Conservation (phyloP, 352 stramenopile genomes). For the Phytophthora melonis region DNA sequence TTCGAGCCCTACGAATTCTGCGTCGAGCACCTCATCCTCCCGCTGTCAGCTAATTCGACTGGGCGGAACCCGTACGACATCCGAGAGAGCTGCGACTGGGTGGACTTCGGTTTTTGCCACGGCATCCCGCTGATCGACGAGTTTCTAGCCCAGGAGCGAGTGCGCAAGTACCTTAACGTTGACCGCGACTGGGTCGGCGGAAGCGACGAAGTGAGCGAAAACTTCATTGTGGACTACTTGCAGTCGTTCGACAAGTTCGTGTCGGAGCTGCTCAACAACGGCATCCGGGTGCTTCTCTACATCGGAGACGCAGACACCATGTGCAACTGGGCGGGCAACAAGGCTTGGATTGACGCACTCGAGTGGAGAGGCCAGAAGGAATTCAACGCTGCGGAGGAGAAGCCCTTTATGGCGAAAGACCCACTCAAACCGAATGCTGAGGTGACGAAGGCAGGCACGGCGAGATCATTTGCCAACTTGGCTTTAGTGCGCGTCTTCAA, state of each 20-base stretch:
- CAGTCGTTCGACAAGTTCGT: constrained; percentile 72
- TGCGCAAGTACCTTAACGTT: constrained; percentile 38
- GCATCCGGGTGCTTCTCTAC: neutral
- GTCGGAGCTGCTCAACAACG: constrained; percentile 62
- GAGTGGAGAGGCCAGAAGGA: neutral
- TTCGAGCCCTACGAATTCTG: constrained; percentile 43
- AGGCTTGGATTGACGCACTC: neutral
- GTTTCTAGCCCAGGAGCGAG: constrained; percentile 60
- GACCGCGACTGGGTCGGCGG: constrained; percentile 39
- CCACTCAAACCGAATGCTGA: constrained; percentile 20
- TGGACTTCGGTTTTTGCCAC: constrained; percentile 44
- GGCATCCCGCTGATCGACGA: constrained; percentile 48
- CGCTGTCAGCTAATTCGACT: constrained; percentile 31
- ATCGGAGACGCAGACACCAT: neutral
- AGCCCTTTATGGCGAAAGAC: constrained; percentile 38
- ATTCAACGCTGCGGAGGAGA: constrained; percentile 31
- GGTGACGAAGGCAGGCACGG: constrained; percentile 26
- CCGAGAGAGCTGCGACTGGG: constrained; percentile 47
- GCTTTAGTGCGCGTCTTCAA: constrained; percentile 64
- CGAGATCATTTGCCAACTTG: constrained; percentile 52
- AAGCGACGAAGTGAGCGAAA: constrained; percentile 89
- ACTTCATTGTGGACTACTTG: constrained; percentile 88
- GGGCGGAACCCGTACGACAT: constrained; percentile 68
- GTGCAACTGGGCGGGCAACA: constrained; percentile 49
- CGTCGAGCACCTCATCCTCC: constrained; percentile 32